phyloP scores from a whole-genome alignment of 1,284 basidiomycete genomes.

The Phlebopus sp. region DNA sequence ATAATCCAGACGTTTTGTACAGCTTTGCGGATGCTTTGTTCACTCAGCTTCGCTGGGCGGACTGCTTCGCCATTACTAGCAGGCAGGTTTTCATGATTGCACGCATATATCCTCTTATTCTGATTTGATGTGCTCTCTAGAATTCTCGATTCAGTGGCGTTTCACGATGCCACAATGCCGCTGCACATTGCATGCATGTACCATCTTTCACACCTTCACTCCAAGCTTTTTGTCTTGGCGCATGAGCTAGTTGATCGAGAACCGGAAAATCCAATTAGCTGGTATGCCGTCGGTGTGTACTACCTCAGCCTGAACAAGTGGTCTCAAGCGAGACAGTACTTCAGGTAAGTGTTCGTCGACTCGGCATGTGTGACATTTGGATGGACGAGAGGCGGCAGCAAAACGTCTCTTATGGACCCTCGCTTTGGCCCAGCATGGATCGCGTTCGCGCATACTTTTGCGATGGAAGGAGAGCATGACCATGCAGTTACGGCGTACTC shows the following conservation, averaged over 20 bases:
- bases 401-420: conserved; percentile 95
- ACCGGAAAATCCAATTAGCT: conserved; percentile 88
- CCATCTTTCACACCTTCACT: conserved; percentile 87
- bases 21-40: conserved; percentile 92
- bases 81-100: conserved; percentile 44
- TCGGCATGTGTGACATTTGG: neutral
- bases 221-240: conserved; percentile 91
- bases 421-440: conserved; percentile 97
- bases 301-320: conserved; percentile 87
- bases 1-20: conserved; percentile 91
- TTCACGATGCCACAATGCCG: conserved; percentile 85
- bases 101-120: neutral
- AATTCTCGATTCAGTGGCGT: conserved; percentile 76
- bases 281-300: conserved; percentile 99
- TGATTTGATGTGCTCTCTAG: conserved; percentile 42
- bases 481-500: conserved; percentile 98
- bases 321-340: conserved; percentile 87
- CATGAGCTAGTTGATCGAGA: conserved; percentile 94
- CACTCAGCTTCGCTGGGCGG: conserved; percentile 86
- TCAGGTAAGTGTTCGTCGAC: conserved; percentile 57
- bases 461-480: conserved; percentile 96
- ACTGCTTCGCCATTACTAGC: conserved; percentile 87
- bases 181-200: conserved; percentile 98
- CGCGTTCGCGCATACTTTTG: conserved; percentile 96
- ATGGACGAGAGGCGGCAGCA: conserved; percentile 46